Evolutionary conservation across 2,329 filamentous ascomycete species (phyloP).

Genomic region (Penicillium freii): DNA sequence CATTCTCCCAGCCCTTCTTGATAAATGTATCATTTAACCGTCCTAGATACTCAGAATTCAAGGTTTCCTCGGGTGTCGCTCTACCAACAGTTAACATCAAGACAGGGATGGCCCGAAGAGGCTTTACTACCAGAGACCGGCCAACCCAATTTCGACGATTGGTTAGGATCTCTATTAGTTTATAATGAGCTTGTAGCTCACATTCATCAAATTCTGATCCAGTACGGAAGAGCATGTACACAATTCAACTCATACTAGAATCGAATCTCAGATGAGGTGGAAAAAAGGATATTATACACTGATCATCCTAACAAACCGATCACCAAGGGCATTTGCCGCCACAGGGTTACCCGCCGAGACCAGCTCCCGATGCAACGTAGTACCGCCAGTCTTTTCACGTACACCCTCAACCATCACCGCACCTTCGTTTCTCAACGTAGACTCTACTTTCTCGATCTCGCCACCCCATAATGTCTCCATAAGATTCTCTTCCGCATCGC

Average conservation of each 20-base stretch:
- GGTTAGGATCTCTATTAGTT: too few species aligned
- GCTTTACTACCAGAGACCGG: too few species aligned
- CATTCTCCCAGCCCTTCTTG: not conserved
- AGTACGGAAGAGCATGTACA: too few species aligned
- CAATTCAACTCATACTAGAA: not conserved
- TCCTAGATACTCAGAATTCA: too few species aligned
- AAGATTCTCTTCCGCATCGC: conserved; percentile 47
- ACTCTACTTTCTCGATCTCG: conserved; percentile 46
- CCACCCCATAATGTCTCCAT: conserved; percentile 48
- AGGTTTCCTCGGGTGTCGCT: too few species aligned
- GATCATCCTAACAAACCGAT: conserved; percentile 36
- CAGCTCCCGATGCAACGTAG: conserved; percentile 46
- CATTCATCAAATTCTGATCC: too few species aligned
- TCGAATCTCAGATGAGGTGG: not conserved
- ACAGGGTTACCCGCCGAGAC: conserved; percentile 36
- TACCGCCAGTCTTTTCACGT: conserved; percentile 41
- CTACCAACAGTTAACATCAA: too few species aligned
- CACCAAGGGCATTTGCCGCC: conserved; percentile 33
- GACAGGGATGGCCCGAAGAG: too few species aligned
- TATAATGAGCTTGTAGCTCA: not conserved
- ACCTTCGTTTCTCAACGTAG: conserved; percentile 39
- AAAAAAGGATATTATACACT: conserved; percentile 17
- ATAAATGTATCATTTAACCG: not conserved
- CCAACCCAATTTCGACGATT: too few species aligned
- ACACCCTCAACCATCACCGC: conserved; percentile 47